A percentile compares a stretch with the other conserved stretches of the same genome.
These are phyloP conservation scores for Phytophthora sansomeana DNA, from an alignment of 352 stramenopile genomes.

Conservation along the genomic window DNA sequence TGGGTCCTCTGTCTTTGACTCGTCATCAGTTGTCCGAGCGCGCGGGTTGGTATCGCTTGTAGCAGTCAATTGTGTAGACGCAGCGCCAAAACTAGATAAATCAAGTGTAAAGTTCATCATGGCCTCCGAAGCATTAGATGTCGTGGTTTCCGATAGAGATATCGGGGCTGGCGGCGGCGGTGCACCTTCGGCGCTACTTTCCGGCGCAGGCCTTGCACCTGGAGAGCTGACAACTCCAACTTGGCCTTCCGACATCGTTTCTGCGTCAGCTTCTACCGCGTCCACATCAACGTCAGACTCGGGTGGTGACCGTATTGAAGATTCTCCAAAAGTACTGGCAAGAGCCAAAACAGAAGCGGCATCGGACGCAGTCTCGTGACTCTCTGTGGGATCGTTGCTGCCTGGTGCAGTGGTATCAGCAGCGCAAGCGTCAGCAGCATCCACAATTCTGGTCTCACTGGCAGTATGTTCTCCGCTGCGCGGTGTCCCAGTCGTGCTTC, in stretches of 20 bases:
- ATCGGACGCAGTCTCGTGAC: constrained; percentile 45
- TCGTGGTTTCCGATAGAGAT: constrained; percentile 25
- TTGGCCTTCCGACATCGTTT: constrained; percentile 37
- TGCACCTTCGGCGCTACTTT: constrained; percentile 13
- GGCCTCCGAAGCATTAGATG: constrained; percentile 36
- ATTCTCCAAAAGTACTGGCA: constrained; percentile 85
- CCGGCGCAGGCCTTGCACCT: constrained; percentile 10
- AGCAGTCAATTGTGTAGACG: constrained; percentile 14
- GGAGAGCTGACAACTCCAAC: constrained; percentile 13
- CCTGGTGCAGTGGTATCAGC: constrained; percentile 6
- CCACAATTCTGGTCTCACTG: constrained; percentile 34
- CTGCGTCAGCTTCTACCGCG: constrained; percentile 47
- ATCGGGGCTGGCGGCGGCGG: constrained; percentile 45
- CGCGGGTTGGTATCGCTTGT: constrained; percentile 14
- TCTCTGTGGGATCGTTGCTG: constrained; percentile 19
- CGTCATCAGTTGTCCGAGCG: constrained; percentile 29
- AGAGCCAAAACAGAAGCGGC: constrained; percentile 85
- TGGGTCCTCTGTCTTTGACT: constrained; percentile 46
- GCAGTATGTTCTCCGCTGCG: constrained; percentile 47
- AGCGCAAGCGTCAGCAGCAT: constrained; percentile 13
- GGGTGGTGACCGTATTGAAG: constrained; percentile 75
- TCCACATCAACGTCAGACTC: constrained; percentile 64
- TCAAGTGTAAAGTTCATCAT: constrained; percentile 90
- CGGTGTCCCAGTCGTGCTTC: constrained; percentile 24
- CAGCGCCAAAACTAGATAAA: constrained; percentile 58